Conservation (phyloP, 306 rosid species). For the Corylus americana region DNA sequence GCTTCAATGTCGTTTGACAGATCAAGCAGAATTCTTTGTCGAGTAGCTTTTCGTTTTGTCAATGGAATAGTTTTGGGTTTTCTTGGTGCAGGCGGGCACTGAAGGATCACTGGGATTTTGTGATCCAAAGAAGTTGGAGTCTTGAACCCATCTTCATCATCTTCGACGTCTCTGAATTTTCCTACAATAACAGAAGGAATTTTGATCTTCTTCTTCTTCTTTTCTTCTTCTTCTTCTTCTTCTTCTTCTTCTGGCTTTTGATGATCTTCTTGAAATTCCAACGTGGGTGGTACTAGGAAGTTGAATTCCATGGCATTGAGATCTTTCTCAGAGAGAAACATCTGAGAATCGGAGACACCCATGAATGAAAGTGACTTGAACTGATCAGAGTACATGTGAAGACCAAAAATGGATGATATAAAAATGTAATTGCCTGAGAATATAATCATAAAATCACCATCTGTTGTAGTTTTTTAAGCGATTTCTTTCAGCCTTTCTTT, state of each 20-base stretch:
- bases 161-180: not conserved
- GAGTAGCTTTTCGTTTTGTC: slow-evolving; percentile 40
- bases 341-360: slow-evolving; percentile 39
- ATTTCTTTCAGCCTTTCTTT: slow-evolving; percentile 27
- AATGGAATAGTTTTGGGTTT: slow-evolving; percentile 49
- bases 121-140: slow-evolving; percentile 65
- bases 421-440: slow-evolving; percentile 5
- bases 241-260: slow-evolving; percentile 1
- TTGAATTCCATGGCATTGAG: slow-evolving; percentile 34
- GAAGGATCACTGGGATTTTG: slow-evolving; percentile 33
- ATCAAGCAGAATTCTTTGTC: slow-evolving; percentile 31
- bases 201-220: slow-evolving; percentile 37
- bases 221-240: slow-evolving; percentile 24
- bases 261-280: slow-evolving; percentile 16
- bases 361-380: slow-evolving; percentile 28
- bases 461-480: slow-evolving; percentile 20
- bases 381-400: not conserved
- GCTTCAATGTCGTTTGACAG: slow-evolving; percentile 44
- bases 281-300: slow-evolving; percentile 24
- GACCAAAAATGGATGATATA: slow-evolving; percentile 19
- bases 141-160: slow-evolving; percentile 51
- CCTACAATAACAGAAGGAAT: slow-evolving; percentile 24
- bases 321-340: slow-evolving; percentile 45
- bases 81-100: slow-evolving; percentile 76
- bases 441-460: slow-evolving; percentile 24